Evolutionary conservation across 495 filamentous ascomycete genomes (phyloP), one percentile per base, ranked within the genome.

Genomic region (Durotheca rogersii): DNA sequence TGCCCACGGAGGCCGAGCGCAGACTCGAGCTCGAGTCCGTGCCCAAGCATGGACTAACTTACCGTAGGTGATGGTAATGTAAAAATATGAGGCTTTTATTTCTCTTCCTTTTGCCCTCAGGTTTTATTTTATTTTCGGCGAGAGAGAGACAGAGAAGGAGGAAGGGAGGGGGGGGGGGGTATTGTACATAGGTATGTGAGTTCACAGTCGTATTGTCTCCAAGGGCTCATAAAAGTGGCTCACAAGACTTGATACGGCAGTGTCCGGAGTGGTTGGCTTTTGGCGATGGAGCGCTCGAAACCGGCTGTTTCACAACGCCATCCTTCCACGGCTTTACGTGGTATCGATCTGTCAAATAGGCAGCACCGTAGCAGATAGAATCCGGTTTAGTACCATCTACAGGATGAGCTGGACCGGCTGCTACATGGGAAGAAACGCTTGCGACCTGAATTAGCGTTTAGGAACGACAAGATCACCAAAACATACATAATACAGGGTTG

Each of bases 391-490:
- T 45, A 21, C 33, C 41, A 23, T 31, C 3, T 19, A 31, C 37
- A 29, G 18, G 30, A 50, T 25, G 46, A 32, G 21, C 44, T n/a
- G 34, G 34, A 39, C 48, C 29, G 19, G 20, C 38, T 53, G 31
- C 41, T 27, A 36, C 29, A 35, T 17, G 31, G 21, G 33, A 49
- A 31, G 36, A 49, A 36, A n/a, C 29, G 41, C 34, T 23, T 58
- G 48, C 49, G 35, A 46, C 39, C 38, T n/a, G 1, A 32, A 37
- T 11, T 36, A 39, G 6, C 51, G n/a, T 50, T 50, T 34, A 53
- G 55, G 45, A 58, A 58, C 49, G 19, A 35, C 45, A 49, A 49
- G 45, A 58, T 58, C 55, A 49, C 50, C 48, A 52, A 58, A 49
- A 58, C 48, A 43, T 37, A 38, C 48, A 52, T 53, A 49, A 58